Percentiles rank a stretch among this genome's conserved stretches.
Conservation (phyloP, 2,329 filamentous ascomycete species). For the Parastagonospora avenae region DNA sequence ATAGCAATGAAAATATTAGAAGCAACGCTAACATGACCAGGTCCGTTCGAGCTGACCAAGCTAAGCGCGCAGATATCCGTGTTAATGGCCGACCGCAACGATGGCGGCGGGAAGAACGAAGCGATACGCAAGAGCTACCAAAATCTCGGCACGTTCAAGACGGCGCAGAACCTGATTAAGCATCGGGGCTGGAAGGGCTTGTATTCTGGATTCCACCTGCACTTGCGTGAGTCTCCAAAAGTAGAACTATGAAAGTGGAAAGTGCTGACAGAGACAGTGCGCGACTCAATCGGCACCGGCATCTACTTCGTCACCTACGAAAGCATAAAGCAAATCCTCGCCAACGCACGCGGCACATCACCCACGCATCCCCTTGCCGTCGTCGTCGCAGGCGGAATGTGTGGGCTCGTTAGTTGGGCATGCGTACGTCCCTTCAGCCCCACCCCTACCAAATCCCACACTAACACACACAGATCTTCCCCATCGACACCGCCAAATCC, state of each 20-base stretch:
- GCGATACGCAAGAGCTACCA: slow-evolving; percentile 65
- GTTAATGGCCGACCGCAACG: slow-evolving; percentile 69
- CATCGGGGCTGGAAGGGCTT: slow-evolving; percentile 74
- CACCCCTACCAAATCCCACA: neutral
- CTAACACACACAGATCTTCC: slow-evolving; percentile 52
- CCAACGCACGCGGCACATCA: slow-evolving; percentile 72
- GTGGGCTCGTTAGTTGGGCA: slow-evolving; percentile 84
- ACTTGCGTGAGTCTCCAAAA: slow-evolving; percentile 65
- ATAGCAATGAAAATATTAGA: neutral
- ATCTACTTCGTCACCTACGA: slow-evolving; percentile 93
- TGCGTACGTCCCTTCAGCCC: slow-evolving; percentile 59
- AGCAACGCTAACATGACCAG: slow-evolving; percentile 46
- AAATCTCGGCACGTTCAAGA: slow-evolving; percentile 77
- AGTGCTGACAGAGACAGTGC: slow-evolving; percentile 57
- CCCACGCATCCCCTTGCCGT: slow-evolving; percentile 82
- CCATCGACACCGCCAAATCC: slow-evolving; percentile 81
- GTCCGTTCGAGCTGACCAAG: slow-evolving; percentile 88
- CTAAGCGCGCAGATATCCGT: slow-evolving; percentile 85
- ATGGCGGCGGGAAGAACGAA: slow-evolving; percentile 45
- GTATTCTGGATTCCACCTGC: slow-evolving; percentile 80
- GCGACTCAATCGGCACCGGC: slow-evolving; percentile 80
- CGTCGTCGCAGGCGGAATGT: slow-evolving; percentile 77
- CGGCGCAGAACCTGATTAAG: slow-evolving; percentile 76
- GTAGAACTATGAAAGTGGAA: neutral
- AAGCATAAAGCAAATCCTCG: slow-evolving; percentile 80